phyloP scores from a whole-genome alignment of 163 green algal species.

The Chloroidium sp. region DNA sequence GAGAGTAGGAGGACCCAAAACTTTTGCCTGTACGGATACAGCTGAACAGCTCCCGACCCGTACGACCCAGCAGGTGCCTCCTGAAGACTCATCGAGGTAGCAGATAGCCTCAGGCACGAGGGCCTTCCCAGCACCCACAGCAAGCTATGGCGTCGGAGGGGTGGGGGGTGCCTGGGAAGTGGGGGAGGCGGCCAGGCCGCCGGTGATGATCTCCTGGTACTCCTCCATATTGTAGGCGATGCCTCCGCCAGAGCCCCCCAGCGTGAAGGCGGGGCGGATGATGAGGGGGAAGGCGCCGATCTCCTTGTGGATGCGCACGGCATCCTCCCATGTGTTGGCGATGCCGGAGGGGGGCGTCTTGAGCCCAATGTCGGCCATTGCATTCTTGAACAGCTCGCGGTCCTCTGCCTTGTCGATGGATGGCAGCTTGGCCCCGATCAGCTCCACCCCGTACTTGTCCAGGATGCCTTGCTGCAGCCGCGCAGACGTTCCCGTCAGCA shows the following conservation, averaged over 20 bases:
- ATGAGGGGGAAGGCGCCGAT: slow-evolving; percentile 94
- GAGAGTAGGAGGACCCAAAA: too few relatives aligned
- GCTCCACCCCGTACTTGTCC: slow-evolving; percentile 89
- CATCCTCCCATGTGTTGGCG: slow-evolving; percentile 32
- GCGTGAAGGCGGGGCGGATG: slow-evolving; percentile 96
- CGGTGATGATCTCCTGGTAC: slow-evolving; percentile 70
- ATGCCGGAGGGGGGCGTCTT: slow-evolving; percentile 63
- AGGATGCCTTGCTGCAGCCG: slow-evolving; percentile 59
- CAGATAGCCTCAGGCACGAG: background rate
- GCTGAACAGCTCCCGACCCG: too few relatives aligned
- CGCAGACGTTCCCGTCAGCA: too few relatives aligned
- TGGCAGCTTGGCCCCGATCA: slow-evolving; percentile 97
- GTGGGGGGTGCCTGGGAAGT: slow-evolving; percentile 61
- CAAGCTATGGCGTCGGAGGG: background rate
- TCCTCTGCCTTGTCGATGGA: slow-evolving; percentile 98
- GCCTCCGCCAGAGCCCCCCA: slow-evolving; percentile 88
- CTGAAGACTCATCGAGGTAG: background rate
- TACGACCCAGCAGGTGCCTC: background rate
- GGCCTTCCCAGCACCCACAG: too few relatives aligned
- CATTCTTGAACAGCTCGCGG: slow-evolving; percentile 91
- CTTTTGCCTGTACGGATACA: too few relatives aligned
- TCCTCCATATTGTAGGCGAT: slow-evolving; percentile 99
- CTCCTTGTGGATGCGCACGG: slow-evolving; percentile 45
- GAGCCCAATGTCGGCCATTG: slow-evolving; percentile 88
- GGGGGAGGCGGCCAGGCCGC: slow-evolving; percentile 78